phyloP scores from a whole-genome alignment of 2,329 filamentous ascomycete genomes.

The Microsporum audouinii region DNA sequence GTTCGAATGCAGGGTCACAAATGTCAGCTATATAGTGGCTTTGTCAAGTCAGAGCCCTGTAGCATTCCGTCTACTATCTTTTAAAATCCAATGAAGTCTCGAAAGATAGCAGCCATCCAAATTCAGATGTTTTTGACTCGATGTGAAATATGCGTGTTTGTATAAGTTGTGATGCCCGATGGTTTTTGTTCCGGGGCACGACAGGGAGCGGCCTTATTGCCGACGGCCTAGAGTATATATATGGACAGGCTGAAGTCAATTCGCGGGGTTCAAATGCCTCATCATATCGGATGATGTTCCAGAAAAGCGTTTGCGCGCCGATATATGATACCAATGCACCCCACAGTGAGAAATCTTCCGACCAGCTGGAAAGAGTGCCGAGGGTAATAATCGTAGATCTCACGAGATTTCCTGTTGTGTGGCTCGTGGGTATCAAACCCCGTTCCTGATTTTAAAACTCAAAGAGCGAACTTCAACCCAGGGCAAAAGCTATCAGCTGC shows the following conservation, averaged over 20 bases:
- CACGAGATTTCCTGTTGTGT: conserved; percentile 1
- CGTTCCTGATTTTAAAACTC: conserved; percentile 3
- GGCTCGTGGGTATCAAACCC: conserved; percentile 1
- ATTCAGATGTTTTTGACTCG: background rate
- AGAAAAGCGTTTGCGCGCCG: background rate
- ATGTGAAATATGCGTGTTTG: background rate
- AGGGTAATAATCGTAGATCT: conserved; percentile 3
- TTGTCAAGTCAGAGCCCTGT: background rate
- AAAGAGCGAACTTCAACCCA: background rate
- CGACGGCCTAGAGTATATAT: background rate
- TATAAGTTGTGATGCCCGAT: background rate
- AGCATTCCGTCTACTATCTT: background rate
- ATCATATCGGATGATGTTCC: background rate
- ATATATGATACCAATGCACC: background rate
- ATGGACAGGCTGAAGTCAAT: conserved; percentile 3
- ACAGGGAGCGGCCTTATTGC: background rate
- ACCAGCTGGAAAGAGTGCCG: conserved; percentile 1
- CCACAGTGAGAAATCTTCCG: conserved; percentile 2
- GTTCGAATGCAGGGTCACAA: background rate
- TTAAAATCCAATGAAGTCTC: background rate
- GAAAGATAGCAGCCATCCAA: background rate
- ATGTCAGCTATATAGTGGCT: background rate
- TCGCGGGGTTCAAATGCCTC: conserved; percentile 3
- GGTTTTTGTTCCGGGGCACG: background rate
- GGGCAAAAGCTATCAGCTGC: background rate